phyloP scores from a whole-genome alignment of 2,329 filamentous ascomycete species.

The Falciphora oryzae region DNA sequence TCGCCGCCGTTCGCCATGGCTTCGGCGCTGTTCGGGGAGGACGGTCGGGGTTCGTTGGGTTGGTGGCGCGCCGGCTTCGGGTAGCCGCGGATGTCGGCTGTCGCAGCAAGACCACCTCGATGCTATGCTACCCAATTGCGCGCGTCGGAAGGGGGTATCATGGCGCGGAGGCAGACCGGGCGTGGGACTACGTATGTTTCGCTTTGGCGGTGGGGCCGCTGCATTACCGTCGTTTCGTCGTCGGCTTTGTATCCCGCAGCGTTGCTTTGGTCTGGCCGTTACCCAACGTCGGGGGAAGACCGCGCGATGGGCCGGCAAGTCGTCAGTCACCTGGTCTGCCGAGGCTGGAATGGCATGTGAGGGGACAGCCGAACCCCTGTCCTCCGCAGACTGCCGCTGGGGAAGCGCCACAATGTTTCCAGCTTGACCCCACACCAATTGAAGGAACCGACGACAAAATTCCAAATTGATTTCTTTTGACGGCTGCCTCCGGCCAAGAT shows the following conservation, averaged over 20 bases:
- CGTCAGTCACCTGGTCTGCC: not conserved
- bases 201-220: not conserved
- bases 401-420: not conserved
- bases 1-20: constrained; percentile 24
- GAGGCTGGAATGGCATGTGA: not conserved
- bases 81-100: not conserved
- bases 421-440: not conserved
- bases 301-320: too few species aligned
- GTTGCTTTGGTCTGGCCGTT: not conserved
- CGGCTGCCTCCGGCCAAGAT: not conserved
- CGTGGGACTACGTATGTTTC: not conserved
- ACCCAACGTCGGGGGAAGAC: not conserved
- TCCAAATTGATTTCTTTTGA: too few species aligned
- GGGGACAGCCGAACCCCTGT: not conserved
- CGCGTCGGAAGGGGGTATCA: not conserved
- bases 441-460: not conserved
- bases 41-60: not conserved
- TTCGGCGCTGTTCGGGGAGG: constrained; percentile 2
- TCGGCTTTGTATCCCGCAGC: not conserved
- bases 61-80: not conserved
- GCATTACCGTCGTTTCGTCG: not conserved
- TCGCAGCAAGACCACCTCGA: not conserved
- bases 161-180: not conserved
- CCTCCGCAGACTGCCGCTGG: not conserved
- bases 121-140: not conserved